Percentiles rank a stretch among this genome's conserved stretches.
phyloP scores from a whole-genome alignment of 805 yeast genomes.

The Komagataella kurtzmanii region DNA sequence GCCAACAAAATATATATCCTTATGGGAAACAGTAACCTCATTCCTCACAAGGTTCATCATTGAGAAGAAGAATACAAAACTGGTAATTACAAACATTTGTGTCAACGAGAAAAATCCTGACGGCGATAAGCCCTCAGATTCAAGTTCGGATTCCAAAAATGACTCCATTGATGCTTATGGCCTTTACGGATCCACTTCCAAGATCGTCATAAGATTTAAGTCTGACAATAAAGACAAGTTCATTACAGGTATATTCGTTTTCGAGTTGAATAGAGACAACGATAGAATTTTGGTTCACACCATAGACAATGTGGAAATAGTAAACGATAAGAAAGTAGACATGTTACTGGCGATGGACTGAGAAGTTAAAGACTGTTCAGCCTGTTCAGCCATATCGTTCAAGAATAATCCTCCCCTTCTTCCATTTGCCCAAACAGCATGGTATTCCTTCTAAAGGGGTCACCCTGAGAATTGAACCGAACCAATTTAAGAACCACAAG shows the following conservation, averaged over 20 bases:
- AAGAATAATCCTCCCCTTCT: too few species aligned
- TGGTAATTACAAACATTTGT: conserved; percentile 24
- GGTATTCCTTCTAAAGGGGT: too few species aligned
- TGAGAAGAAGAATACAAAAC: conserved; percentile 37
- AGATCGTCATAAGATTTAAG: conserved; percentile 40
- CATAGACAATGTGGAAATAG: conserved; percentile 49
- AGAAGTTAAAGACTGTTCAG: background rate
- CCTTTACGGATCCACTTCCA: conserved; percentile 27
- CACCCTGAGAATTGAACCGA: background rate
- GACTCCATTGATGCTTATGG: background rate
- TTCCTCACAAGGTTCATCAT: conserved; percentile 41
- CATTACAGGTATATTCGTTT: conserved; percentile 43
- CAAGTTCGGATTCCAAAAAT: background rate
- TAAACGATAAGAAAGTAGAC: conserved; percentile 15
- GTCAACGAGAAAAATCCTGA: conserved; percentile 7
- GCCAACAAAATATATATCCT: conserved; percentile 36
- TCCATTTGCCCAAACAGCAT: too few species aligned
- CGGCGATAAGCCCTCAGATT: background rate
- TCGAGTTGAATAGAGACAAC: conserved; percentile 47
- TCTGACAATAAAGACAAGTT: conserved; percentile 24
- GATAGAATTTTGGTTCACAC: conserved; percentile 47
- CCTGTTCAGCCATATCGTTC: too few species aligned
- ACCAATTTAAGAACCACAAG: background rate
- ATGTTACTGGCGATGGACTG: background rate
- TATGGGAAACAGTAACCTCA: conserved; percentile 42